These are phyloP conservation scores for Lactarius deliciosus DNA, from an alignment of 768 basidiomycete species.

Conservation along the genomic window DNA sequence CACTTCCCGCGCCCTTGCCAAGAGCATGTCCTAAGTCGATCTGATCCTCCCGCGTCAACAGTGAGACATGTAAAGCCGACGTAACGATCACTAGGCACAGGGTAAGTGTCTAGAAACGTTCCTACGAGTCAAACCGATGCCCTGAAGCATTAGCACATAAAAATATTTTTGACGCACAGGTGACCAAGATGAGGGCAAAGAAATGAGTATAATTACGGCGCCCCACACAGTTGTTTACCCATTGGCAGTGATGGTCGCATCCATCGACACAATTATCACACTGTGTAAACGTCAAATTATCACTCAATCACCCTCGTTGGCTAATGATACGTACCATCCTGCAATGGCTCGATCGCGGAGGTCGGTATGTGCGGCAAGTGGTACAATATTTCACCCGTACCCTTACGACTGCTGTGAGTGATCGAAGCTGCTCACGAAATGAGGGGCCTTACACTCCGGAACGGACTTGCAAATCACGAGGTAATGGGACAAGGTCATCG, in stretches of 20 bases:
- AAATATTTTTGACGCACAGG: slow-evolving; percentile 49
- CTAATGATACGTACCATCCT: slow-evolving; percentile 63
- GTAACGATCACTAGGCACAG: slow-evolving; percentile 77
- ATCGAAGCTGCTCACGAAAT: not conserved
- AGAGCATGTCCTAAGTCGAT: slow-evolving; percentile 50
- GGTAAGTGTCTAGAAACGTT: slow-evolving; percentile 56
- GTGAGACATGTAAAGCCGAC: slow-evolving; percentile 76
- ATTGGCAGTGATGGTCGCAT: slow-evolving; percentile 89
- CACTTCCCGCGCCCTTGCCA: slow-evolving; percentile 66
- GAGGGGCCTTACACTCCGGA: slow-evolving; percentile 61
- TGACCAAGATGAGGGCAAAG: slow-evolving; percentile 74
- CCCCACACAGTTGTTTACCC: slow-evolving; percentile 96
- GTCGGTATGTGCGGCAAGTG: slow-evolving; percentile 90
- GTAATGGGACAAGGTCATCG: slow-evolving; percentile 61
- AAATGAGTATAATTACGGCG: slow-evolving; percentile 95
- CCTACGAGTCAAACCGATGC: slow-evolving; percentile 20
- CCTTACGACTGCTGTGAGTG: slow-evolving; percentile 41
- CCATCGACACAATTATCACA: slow-evolving; percentile 98
- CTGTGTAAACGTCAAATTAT: slow-evolving; percentile 39
- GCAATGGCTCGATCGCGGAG: slow-evolving; percentile 93
- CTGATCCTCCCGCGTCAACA: slow-evolving; percentile 55
- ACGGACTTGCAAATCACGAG: slow-evolving; percentile 79
- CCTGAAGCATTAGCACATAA: slow-evolving; percentile 17
- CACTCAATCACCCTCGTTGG: not conserved
- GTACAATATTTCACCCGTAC: slow-evolving; percentile 92